phyloP scores from a whole-genome alignment of 805 yeast species.

The Candida corydali region DNA sequence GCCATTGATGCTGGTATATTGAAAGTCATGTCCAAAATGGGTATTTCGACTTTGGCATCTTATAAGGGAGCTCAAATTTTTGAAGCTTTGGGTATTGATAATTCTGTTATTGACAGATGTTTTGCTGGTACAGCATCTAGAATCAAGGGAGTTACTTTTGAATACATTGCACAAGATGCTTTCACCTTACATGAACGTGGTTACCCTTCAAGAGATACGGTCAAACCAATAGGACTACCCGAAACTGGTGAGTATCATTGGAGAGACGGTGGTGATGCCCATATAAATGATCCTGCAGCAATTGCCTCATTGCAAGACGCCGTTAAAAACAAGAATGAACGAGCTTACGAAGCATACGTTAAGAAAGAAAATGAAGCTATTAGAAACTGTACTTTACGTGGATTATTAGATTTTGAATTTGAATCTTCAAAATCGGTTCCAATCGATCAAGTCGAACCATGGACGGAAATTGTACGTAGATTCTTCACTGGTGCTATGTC shows the following conservation, averaged over 20 bases:
- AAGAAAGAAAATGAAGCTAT: conserved; percentile 90
- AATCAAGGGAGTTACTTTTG: conserved; percentile 93
- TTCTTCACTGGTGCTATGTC: conserved; percentile 99
- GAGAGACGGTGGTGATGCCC: conserved; percentile 98
- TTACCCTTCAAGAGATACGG: conserved; percentile 70
- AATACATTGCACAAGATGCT: conserved; percentile 94
- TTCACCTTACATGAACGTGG: conserved; percentile 91
- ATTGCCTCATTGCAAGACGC: conserved; percentile 96
- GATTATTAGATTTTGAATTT: conserved; percentile 86
- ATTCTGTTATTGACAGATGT: conserved; percentile 91
- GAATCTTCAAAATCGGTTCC: conserved; percentile 73
- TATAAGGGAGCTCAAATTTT: conserved; percentile 98
- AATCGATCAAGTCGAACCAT: conserved; percentile 96
- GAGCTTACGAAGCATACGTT: conserved; percentile 85
- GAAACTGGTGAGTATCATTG: conserved; percentile 98
- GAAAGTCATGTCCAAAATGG: conserved; percentile 99
- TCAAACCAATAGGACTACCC: conserved; percentile 72
- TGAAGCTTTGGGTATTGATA: conserved; percentile 94
- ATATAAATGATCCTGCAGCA: conserved; percentile 91
- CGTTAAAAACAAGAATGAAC: conserved; percentile 93
- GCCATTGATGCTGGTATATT: conserved; percentile 88
- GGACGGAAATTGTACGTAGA: conserved; percentile 98
- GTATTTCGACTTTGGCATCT: conserved; percentile 96
- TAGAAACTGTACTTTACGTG: conserved; percentile 89
- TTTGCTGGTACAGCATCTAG: conserved; percentile 97